phyloP scores from a whole-genome alignment of 1,139 yeast genomes.

The Hanseniaspora gamundiae region DNA sequence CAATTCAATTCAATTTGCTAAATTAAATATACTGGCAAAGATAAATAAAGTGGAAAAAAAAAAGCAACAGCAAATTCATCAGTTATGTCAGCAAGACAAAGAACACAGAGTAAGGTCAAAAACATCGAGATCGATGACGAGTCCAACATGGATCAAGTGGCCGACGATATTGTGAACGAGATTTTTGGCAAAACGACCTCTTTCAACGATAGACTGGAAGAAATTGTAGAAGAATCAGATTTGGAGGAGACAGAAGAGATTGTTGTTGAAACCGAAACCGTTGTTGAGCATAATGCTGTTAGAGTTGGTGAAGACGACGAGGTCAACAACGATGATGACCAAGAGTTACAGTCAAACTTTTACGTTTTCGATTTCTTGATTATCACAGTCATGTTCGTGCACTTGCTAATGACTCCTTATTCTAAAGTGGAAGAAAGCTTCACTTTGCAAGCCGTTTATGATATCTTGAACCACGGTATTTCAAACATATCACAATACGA shows the following conservation, averaged over 20 bases:
- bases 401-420: conserved; percentile 54
- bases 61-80: neutral
- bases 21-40: no score
- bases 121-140: neutral
- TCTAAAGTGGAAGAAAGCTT: conserved; percentile 94
- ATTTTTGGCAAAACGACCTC: neutral
- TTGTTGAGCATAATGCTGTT: no score
- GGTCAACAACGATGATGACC: neutral
- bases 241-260: neutral
- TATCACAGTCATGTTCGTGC: conserved; percentile 28
- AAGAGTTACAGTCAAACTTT: conserved; percentile 1
- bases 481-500: conserved; percentile 43
- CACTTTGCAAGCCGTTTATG: conserved; percentile 82
- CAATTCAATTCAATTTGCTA: no score
- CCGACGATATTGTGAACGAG: neutral
- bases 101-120: neutral
- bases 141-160: neutral
- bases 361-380: conserved; percentile 10
- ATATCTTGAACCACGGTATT: conserved; percentile 55
- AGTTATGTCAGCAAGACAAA: neutral
- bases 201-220: no score
- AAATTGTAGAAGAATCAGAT: no score
- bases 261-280: conserved; percentile 4
- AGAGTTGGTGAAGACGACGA: neutral
- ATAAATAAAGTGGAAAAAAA: neutral